Evolutionary conservation across 805 yeast species (phyloP).

Genomic region (Clavispora carvajalis): DNA sequence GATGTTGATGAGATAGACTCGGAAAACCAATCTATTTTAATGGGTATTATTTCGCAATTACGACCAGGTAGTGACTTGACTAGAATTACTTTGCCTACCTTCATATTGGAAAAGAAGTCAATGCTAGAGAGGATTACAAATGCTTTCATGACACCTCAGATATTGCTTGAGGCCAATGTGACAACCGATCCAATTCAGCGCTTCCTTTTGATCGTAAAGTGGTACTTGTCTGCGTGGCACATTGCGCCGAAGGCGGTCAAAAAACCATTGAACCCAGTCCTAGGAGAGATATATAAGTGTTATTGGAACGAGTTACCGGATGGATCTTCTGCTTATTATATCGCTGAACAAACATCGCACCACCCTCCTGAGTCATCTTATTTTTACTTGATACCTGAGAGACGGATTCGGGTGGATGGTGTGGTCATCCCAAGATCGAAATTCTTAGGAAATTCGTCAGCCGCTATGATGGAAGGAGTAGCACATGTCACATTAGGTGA

Average conservation of each 20-base stretch:
- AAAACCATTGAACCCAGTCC: constrained; percentile 90
- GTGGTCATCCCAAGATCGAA: constrained; percentile 79
- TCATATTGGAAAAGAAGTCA: constrained; percentile 88
- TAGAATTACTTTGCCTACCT: constrained; percentile 90
- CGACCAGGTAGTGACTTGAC: constrained; percentile 90
- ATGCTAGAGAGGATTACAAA: constrained; percentile 96
- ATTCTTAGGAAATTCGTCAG: constrained; percentile 93
- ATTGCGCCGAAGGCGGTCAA: constrained; percentile 98
- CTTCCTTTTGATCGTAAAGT: constrained; percentile 68
- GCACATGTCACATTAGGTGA: constrained; percentile 68
- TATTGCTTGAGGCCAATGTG: constrained; percentile 63
- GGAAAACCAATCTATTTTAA: constrained; percentile 78
- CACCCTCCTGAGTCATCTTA: constrained; percentile 98
- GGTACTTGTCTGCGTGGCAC: constrained; percentile 97
- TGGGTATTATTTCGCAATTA: constrained; percentile 85
- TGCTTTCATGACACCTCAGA: constrained; percentile 72
- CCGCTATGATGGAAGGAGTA: constrained; percentile 93
- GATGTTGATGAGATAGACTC: constrained; percentile 91
- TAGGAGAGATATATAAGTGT: constrained; percentile 87
- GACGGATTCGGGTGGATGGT: constrained; percentile 83
- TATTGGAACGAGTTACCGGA: constrained; percentile 85
- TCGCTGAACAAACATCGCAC: constrained; percentile 93
- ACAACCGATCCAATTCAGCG: constrained; percentile 57
- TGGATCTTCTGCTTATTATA: constrained; percentile 66
- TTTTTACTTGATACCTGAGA: constrained; percentile 79